A percentile compares a stretch with the other conserved stretches of the same genome.
Conservation (phyloP, 768 basidiomycete species). For the Agaricus sinodeliciosus region DNA sequence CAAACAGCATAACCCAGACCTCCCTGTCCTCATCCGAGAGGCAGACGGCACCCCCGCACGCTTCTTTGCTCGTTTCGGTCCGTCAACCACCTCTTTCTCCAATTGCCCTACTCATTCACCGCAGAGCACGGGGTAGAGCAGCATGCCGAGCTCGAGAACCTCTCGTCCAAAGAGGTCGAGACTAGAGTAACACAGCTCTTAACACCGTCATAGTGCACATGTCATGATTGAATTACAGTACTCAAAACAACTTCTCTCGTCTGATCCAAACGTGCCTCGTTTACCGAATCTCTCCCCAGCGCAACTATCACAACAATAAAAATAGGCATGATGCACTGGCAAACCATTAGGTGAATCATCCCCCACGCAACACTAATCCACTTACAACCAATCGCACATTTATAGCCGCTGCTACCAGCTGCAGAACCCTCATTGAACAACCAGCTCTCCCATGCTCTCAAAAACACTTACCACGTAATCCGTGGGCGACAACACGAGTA, state of each 20-base stretch:
- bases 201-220: slow-evolving; percentile 1
- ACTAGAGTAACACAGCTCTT: slow-evolving; percentile 63
- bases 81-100: slow-evolving; percentile 21
- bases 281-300: slow-evolving; percentile 16
- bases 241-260: slow-evolving; percentile 4
- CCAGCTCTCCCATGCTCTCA: background rate
- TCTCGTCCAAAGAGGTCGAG: slow-evolving; percentile 67
- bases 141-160: slow-evolving; percentile 73
- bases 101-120: slow-evolving; percentile 10
- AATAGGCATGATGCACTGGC: slow-evolving; percentile 20
- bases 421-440: background rate
- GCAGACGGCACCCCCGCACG: slow-evolving; percentile 75
- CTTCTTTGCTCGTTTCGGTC: slow-evolving; percentile 83
- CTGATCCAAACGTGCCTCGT: slow-evolving; percentile 8
- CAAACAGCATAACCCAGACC: slow-evolving; percentile 79
- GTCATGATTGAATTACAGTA: background rate
- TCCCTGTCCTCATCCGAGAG: slow-evolving; percentile 80
- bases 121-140: slow-evolving; percentile 76
- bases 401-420: slow-evolving; percentile 17
- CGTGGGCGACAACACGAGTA: slow-evolving; percentile 14
- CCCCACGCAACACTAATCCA: background rate
- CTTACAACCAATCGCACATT: slow-evolving; percentile 17
- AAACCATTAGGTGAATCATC: background rate
- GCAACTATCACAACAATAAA: slow-evolving; percentile 21
- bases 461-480: slow-evolving; percentile 15